Evolutionary conservation across 257 asterid species (phyloP).

Genomic region (Primulina huaijiensis): DNA sequence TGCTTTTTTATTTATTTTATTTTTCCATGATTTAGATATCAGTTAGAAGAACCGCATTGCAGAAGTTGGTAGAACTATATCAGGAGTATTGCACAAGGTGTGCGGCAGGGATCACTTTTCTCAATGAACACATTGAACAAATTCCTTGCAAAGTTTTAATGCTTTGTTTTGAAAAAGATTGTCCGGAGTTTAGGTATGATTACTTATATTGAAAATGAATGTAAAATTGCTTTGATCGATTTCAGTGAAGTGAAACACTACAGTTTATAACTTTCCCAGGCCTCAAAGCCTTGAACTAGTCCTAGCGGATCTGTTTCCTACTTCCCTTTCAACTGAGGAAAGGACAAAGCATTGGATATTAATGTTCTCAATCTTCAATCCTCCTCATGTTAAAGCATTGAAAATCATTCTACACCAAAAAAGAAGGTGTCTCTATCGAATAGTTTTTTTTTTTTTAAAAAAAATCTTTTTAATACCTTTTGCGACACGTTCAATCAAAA

Average conservation of each 20-base stretch:
- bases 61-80: constrained; percentile 74
- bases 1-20: constrained; percentile 24
- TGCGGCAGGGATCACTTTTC: constrained; percentile 35
- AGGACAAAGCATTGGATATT: constrained; percentile 67
- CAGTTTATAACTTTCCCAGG: constrained; percentile 42
- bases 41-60: constrained; percentile 70
- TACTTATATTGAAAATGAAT: constrained; percentile 20
- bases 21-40: constrained; percentile 40
- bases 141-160: constrained; percentile 77
- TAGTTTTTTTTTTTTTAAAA: constrained; percentile 13
- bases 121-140: constrained; percentile 60
- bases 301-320: constrained; percentile 74
- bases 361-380: constrained; percentile 61
- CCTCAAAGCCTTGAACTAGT: constrained; percentile 74
- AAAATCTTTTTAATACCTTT: constrained; percentile 2
- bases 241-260: constrained; percentile 11
- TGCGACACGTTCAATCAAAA: constrained; percentile 14
- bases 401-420: constrained; percentile 66
- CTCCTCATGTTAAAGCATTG: constrained; percentile 65
- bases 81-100: constrained; percentile 66
- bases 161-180: constrained; percentile 79
- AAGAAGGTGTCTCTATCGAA: constrained; percentile 50
- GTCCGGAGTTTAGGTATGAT: constrained; percentile 76
- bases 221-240: constrained; percentile 5
- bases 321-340: constrained; percentile 64